These are phyloP conservation scores for Calocera cornea DNA, from an alignment of 768 basidiomycete genomes.

Conservation along the genomic window DNA sequence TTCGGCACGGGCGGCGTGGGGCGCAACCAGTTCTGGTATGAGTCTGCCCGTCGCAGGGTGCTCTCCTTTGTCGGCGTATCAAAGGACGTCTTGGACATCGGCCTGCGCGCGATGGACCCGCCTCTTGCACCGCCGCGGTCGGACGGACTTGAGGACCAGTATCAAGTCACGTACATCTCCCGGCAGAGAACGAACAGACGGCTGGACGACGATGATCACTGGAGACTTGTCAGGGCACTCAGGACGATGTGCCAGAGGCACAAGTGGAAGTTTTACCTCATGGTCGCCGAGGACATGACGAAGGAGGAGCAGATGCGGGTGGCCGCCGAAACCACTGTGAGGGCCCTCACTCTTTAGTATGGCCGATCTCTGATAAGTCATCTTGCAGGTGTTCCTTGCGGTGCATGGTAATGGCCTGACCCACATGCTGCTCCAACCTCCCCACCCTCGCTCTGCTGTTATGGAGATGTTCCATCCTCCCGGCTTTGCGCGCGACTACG, in stretches of 20 bases:
- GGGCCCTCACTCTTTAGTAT: slow-evolving; percentile 17
- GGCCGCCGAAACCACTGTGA: slow-evolving; percentile 54
- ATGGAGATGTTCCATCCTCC: slow-evolving; percentile 73
- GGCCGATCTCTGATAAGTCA: not conserved
- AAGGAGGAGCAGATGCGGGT: slow-evolving; percentile 64
- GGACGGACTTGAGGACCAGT: slow-evolving; percentile 21
- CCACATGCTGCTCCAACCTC: slow-evolving; percentile 74
- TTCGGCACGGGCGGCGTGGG: slow-evolving; percentile 28
- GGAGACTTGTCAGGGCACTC: slow-evolving; percentile 31
- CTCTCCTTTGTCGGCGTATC: slow-evolving; percentile 51
- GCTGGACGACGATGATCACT: slow-evolving; percentile 34
- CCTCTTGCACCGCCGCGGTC: not conserved
- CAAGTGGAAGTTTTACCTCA: slow-evolving; percentile 47
- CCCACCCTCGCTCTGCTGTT: slow-evolving; percentile 58
- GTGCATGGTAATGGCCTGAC: slow-evolving; percentile 74
- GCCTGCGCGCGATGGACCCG: not conserved
- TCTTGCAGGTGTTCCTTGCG: slow-evolving; percentile 46
- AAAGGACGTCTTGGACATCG: slow-evolving; percentile 18
- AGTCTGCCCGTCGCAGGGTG: slow-evolving; percentile 50
- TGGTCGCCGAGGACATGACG: slow-evolving; percentile 49
- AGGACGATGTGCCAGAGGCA: slow-evolving; percentile 34
- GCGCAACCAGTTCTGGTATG: slow-evolving; percentile 48
- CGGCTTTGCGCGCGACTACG: slow-evolving; percentile 77
- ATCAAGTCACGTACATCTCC: slow-evolving; percentile 61
- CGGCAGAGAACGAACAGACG: slow-evolving; percentile 43